These are phyloP conservation scores for Fragaria vesca DNA, from an alignment of 306 rosid genomes.

Conservation along the genomic window DNA sequence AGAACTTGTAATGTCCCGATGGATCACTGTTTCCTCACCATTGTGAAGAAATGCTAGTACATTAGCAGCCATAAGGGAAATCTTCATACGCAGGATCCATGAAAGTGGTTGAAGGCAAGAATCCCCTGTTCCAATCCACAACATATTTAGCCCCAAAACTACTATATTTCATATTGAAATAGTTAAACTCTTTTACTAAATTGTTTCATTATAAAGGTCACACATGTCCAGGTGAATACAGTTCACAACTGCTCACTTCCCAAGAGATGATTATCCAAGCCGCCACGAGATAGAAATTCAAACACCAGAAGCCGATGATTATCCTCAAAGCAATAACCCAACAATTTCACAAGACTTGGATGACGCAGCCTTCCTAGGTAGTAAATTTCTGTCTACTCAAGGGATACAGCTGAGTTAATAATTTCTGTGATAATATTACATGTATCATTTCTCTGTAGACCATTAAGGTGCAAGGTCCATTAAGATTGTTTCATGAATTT, in stretches of 20 bases:
- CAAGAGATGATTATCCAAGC: constrained; percentile 86
- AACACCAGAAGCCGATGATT: constrained; percentile 84
- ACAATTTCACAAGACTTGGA: constrained; percentile 77
- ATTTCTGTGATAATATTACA: constrained; percentile 16
- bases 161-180: constrained; percentile 10
- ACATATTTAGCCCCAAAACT: constrained; percentile 8
- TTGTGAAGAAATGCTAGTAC: constrained; percentile 92
- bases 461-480: constrained; percentile 5
- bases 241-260: constrained; percentile 75
- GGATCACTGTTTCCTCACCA: constrained; percentile 75
- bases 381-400: constrained; percentile 74
- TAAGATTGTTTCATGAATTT: background rate
- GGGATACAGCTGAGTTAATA: constrained; percentile 16
- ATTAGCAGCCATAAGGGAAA: constrained; percentile 82
- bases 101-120: constrained; percentile 82
- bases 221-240: constrained; percentile 13
- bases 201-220: background rate
- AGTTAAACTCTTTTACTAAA: constrained; percentile 1
- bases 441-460: constrained; percentile 15
- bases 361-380: constrained; percentile 84
- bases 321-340: constrained; percentile 92
- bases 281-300: constrained; percentile 71
- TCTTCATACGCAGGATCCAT: constrained; percentile 73
- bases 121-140: constrained; percentile 51
- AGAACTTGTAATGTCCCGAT: constrained; percentile 73